Base-by-base conservation (phyloP, 2,329 filamentous ascomycete genomes). In the Pseudopithomyces chartarum region DNA sequence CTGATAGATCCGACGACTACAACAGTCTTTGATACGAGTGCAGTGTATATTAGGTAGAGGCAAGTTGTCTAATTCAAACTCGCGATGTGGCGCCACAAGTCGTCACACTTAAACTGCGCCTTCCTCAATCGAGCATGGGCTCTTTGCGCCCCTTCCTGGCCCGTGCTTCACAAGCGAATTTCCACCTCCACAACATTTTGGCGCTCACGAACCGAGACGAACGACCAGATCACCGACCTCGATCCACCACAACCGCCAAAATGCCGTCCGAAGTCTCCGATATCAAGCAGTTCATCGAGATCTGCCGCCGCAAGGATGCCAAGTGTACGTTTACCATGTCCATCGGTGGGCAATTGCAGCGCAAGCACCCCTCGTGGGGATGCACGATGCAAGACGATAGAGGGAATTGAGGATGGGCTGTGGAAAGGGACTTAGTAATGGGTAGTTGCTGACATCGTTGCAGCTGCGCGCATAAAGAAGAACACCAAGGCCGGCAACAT, bases 221-320 rank as follows among this genome's bases (percentile, higher is more conserved):
- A 44, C 58, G 62, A 59, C 62, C 57, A 57, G 60, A 58, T 53
- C 48, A 55, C 48, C 54, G 56, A 63, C 60, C 54, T 60, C 58
- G 61, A 57, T 60, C 60, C 63, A 65, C 61, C 64, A 77, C 69
- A 80, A 53, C 84, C 82, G 83, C 82, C 91, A 96, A 84, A 82
- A 99, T 99, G 95, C 94, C 95, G 89, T 87, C 88, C 79, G 92
- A 98, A 91, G 90, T 97, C 82, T 91, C 88, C 80, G 95, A 98
- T 81, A 98, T 98, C 88, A 98, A 99, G 80, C 81, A 97, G 87
- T 99, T 99, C 91, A 96, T 99, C 82, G 95, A 98, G 90, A 97
- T 99, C 88, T 97, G 91, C 89, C 90, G 94, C 84, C 91, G 95
- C 82, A 96, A 97, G 87, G 96, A 99, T 89, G 95, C 95, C 81